A percentile compares a stretch with the other conserved stretches of the same genome.
Evolutionary conservation across 441 rosid genomes (phyloP).

Genomic region (Bocquillonia castaneifolia): DNA sequence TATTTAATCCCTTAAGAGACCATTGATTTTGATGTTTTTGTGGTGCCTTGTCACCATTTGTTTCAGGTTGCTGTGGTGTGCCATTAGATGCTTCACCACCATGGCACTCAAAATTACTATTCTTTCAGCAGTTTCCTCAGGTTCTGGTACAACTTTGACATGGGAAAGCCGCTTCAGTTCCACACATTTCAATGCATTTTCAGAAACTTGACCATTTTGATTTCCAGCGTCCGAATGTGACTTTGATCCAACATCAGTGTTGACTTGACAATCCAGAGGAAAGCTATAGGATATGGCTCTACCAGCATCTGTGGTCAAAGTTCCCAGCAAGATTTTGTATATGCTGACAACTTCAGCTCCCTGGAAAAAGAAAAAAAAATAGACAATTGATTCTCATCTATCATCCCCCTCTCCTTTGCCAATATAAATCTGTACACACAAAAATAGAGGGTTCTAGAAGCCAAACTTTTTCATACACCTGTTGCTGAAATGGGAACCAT

Average conservation of each 20-base stretch:
- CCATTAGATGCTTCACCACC: constrained; percentile 75
- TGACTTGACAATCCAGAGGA: constrained; percentile 29
- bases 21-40: constrained; percentile 37
- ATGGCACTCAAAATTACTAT: constrained; percentile 65
- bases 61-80: constrained; percentile 29
- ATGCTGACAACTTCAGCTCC: constrained; percentile 99
- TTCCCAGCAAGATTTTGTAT: constrained; percentile 95
- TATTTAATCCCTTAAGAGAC: constrained; percentile 64
- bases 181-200: constrained; percentile 41
- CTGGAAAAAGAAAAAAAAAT: constrained; percentile 34
- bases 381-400: constrained; percentile 20
- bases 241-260: constrained; percentile 25
- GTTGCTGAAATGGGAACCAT: constrained; percentile 32
- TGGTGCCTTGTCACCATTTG: constrained; percentile 24
- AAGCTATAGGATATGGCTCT: constrained; percentile 34
- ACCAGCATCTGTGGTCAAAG: constrained; percentile 46
- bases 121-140: constrained; percentile 45
- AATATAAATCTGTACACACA: background rate
- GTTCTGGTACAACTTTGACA: constrained; percentile 55
- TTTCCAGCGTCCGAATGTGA: constrained; percentile 20
- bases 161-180: constrained; percentile 43
- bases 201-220: constrained; percentile 27
- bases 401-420: background rate
- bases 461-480: constrained; percentile 97
- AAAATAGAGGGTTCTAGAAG: constrained; percentile 17